Evolutionary conservation across 176 grass and related monocot species (phyloP), one percentile per base, ranked within the genome.

Genomic region (Oryza australiensis): DNA sequence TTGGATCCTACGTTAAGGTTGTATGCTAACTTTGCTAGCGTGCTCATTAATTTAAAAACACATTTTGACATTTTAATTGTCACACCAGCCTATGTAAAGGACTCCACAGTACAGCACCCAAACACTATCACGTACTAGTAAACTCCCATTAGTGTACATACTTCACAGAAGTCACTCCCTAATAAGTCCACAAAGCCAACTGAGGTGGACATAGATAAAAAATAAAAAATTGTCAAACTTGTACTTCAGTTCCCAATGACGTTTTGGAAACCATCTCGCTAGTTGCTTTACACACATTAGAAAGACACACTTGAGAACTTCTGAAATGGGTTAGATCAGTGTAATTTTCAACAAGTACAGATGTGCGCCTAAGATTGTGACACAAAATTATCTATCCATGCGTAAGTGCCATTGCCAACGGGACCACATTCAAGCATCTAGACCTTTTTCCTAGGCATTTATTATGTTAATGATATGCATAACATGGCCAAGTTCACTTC

Each of bases 271-370:
- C 40, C 32, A 59, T 32, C 11, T 30, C 11, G 7, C 57, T 38
- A 59, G 14, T 51, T 67, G 38, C n/a, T 69, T 77, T 42, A 33
- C 12, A 29, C 14, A 29, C 57, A 29, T 29, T 69, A 62, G 53
- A 68, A 48, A 78, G 77, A 48, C 48, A 62, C 12, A 62, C 30
- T 22, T 34, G 67, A 49, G 14, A 55, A 75, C 64, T 41, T 20
- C 30, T 48, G 49, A 45, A 77, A 84, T 62, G 73, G 26, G 3
- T 77, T 70, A 70, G 74, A 77, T 62, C 49, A 24, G 12, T 77
- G 37, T 62, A 68, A 27, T 63, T 85, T 41, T 78, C 83, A 78
- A 34, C 22, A 85, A 63, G 74, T 70, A 78, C 73, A 71, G 18
- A 59, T 62, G 64, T 77, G 26, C 68, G 34, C 64, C 64, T 69